Conservation (phyloP, 192 early-diverging fungal species). For the Mortierella antarctica region DNA sequence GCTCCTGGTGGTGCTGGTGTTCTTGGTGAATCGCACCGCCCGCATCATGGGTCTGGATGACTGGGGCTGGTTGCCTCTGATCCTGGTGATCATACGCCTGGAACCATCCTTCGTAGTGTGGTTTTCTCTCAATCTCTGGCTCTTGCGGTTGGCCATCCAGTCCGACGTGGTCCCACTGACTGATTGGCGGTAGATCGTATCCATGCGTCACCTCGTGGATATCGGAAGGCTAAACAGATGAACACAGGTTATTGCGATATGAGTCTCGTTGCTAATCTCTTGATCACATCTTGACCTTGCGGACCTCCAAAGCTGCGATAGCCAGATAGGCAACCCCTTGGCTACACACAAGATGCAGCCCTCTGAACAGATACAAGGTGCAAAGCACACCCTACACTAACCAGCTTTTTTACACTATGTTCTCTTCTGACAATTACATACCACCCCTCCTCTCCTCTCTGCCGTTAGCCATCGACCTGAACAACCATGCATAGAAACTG, state of each 20-base stretch:
- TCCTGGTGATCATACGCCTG: conserved; percentile 55
- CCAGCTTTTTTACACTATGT: too few species aligned
- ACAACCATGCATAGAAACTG: too few species aligned
- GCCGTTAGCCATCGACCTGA: too few species aligned
- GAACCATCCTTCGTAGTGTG: conserved; percentile 63
- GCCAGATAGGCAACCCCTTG: background rate
- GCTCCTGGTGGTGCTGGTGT: conserved; percentile 18
- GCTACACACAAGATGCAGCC: too few species aligned
- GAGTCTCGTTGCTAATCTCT: background rate
- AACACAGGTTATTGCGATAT: background rate
- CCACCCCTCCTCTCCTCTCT: too few species aligned
- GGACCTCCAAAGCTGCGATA: background rate
- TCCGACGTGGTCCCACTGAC: conserved; percentile 68
- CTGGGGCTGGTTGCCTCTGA: conserved; percentile 24
- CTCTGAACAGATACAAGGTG: too few species aligned
- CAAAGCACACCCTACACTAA: too few species aligned
- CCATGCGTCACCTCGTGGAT: conserved; percentile 40
- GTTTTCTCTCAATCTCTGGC: conserved; percentile 56
- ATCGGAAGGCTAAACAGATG: conserved; percentile 26
- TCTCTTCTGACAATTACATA: too few species aligned
- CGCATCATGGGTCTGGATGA: background rate
- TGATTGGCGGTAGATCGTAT: conserved; percentile 42
- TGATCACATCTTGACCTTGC: background rate
- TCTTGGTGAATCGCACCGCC: conserved; percentile 9
- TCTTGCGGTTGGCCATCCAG: conserved; percentile 62